Base-by-base conservation (phyloP, 164 flowering plant species). In the Liquidambar formosana region DNA sequence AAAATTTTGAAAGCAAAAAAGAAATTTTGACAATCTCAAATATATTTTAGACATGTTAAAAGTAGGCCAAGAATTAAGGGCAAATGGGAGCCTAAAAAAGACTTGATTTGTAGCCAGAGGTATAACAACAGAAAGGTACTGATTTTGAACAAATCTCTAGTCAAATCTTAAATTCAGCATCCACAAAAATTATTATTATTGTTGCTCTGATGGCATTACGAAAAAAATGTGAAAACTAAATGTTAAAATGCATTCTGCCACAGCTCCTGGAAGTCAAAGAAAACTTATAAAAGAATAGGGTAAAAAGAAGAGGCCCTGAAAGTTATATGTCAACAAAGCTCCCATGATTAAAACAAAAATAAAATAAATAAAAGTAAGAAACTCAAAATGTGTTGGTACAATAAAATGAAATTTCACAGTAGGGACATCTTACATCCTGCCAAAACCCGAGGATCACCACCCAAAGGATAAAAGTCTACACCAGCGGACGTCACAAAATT, bases 381-480 rank as follows among this genome's bases (percentile, higher is more conserved):
- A n/a, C n/a, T n/a, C n/a, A n/a, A n/a, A n/a, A n/a, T n/a, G n/a
- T n/a, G n/a, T n/a, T n/a, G n/a, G n/a, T n/a, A 33, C 41, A 33
- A 33, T 33, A 33, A 33, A 33, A 66, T 10, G 63, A 63, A 28
- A 16, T 48, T 56, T 1, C 5, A 80, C n/a, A 58, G 26, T 14
- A 61, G 70, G 75, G 72, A 79, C 61, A 72, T 76, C 97, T 92
- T 92, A 95, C 97, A 95, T 91, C 91, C 94, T 54, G 99, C 99
- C 79, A 95, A 82, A 70, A 89, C 86, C 14, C 96, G 90, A 60
- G 99, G 96, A 76, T 95, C 99, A 62, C 97, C 97, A 57, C 96
- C 97, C 76, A 95, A 76, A 22, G 99, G 99, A 70, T 79, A 92
- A 69, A 92, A 95, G 18, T 88, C 90, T 52, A 95, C 82, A 58